Evolutionary conservation across 345 rosid genomes (phyloP).

Genomic region (Melaleuca alternifolia): DNA sequence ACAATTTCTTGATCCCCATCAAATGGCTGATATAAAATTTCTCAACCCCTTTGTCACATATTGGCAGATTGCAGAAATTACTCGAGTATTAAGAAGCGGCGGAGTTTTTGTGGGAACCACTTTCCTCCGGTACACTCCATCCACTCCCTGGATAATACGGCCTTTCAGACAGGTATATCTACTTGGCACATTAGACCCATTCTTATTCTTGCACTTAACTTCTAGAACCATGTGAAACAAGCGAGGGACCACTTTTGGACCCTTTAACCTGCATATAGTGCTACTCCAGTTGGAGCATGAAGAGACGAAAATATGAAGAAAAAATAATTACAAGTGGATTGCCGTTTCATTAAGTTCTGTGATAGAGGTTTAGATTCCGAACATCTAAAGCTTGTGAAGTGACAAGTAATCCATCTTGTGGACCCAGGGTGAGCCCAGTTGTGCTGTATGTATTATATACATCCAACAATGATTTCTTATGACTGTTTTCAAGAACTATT

Average conservation of each 20-base stretch:
- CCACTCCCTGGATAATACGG: constrained; percentile 40
- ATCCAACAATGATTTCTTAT: not conserved
- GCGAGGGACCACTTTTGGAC: not conserved
- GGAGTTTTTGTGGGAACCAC: constrained; percentile 92
- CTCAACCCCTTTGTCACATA: not conserved
- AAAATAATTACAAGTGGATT: not conserved
- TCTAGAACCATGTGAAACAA: not conserved
- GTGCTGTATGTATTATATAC: not conserved
- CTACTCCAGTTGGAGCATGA: not conserved
- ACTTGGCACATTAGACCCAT: not conserved
- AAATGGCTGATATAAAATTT: not conserved
- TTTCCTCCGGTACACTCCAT: constrained; percentile 57
- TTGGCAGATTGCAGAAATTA: constrained; percentile 76
- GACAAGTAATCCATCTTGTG: not conserved
- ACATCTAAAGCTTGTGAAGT: not conserved
- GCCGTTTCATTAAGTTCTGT: not conserved
- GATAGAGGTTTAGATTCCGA: not conserved
- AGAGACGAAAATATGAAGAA: not conserved
- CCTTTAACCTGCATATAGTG: not conserved
- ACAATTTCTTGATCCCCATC: not conserved
- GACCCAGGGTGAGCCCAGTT: not conserved
- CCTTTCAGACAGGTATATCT: constrained; percentile 53
- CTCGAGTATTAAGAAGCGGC: constrained; percentile 68
- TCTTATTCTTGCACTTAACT: not conserved
- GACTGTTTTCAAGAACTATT: not conserved